Evolutionary conservation across 1,284 basidiomycete genomes (phyloP).

Genomic region (Ceratobasidium sp.): DNA sequence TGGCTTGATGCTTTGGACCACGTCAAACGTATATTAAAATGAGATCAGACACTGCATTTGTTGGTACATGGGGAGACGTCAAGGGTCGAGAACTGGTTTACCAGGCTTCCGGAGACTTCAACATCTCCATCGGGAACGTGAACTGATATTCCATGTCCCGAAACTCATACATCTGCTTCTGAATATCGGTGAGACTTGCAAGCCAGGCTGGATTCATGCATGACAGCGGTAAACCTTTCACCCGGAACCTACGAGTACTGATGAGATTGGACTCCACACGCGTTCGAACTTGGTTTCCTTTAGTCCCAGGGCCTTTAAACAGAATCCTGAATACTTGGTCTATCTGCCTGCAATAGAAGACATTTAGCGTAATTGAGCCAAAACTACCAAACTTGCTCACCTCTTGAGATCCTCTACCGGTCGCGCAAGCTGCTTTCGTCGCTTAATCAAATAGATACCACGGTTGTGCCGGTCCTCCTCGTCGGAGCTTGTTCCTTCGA

Average conservation of each 20-base stretch:
- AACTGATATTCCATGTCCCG: background rate
- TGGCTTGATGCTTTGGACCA: too few species aligned
- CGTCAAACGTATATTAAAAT: too few species aligned
- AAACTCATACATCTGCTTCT: background rate
- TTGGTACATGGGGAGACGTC: too few species aligned
- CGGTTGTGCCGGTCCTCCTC: background rate
- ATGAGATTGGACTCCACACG: background rate
- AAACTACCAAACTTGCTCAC: background rate
- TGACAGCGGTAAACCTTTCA: background rate
- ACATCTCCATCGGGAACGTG: background rate
- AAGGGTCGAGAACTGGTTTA: background rate
- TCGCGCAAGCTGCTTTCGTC: background rate
- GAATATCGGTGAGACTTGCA: background rate
- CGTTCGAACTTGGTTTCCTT: background rate
- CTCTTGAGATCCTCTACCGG: background rate
- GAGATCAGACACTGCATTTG: too few species aligned
- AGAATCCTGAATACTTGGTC: background rate
- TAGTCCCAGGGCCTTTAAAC: background rate
- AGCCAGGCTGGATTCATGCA: background rate
- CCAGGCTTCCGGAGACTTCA: background rate
- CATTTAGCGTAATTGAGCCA: too few species aligned
- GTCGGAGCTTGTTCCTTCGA: constrained; percentile 6
- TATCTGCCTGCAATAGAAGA: background rate
- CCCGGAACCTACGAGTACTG: background rate
- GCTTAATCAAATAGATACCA: background rate